A percentile compares a stretch with the other conserved stretches of the same genome.
Evolutionary conservation across 148 eudicot genomes (phyloP).

Genomic region (Vaccinium myrtillus): DNA sequence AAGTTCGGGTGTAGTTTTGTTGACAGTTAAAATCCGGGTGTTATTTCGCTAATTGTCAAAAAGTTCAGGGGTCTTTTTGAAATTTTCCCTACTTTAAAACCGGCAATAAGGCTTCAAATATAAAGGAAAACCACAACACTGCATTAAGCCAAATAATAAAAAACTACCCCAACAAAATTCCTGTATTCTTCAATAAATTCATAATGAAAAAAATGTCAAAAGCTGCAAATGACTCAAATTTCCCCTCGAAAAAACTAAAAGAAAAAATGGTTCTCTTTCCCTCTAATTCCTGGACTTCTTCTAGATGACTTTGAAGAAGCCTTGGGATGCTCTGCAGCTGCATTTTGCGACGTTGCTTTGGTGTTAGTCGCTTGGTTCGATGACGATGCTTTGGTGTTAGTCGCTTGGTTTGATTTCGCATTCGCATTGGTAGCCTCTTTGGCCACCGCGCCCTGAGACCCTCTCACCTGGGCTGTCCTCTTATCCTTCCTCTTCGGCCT

Average conservation of each 20-base stretch:
- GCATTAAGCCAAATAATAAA: background rate
- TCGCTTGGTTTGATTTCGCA: slow-evolving; percentile 46
- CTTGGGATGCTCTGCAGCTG: slow-evolving; percentile 41
- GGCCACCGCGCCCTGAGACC: slow-evolving; percentile 83
- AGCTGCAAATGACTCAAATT: background rate
- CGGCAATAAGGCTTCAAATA: background rate
- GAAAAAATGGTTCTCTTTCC: background rate
- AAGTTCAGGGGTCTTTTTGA: too few species aligned
- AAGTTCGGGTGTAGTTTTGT: too few species aligned
- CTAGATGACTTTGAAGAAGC: slow-evolving; percentile 57
- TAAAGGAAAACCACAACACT: background rate
- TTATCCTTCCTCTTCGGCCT: slow-evolving; percentile 90
- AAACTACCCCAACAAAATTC: background rate
- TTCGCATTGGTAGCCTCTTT: slow-evolving; percentile 47
- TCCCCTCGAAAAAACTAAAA: background rate
- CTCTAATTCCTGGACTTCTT: slow-evolving; percentile 27
- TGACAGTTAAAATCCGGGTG: too few species aligned
- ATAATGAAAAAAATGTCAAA: background rate
- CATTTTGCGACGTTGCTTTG: slow-evolving; percentile 45
- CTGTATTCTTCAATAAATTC: background rate
- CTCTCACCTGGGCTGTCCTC: slow-evolving; percentile 77
- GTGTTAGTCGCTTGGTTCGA: slow-evolving; percentile 44
- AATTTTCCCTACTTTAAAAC: too few species aligned
- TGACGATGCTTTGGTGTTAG: slow-evolving; percentile 45
- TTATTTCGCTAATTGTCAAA: too few species aligned